phyloP scores from a whole-genome alignment of 441 rosid species.

The Sinapis alba region DNA sequence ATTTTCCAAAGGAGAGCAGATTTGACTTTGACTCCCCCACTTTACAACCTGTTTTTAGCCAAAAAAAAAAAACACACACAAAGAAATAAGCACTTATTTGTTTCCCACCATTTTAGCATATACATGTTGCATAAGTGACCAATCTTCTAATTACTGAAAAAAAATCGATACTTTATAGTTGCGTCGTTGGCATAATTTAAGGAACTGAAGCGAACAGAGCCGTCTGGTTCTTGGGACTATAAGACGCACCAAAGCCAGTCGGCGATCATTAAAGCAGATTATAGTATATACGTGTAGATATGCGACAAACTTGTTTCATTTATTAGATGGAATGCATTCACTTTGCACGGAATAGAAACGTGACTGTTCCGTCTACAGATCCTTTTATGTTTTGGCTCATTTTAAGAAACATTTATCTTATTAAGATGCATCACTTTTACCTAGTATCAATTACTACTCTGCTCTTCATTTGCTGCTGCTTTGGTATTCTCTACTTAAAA shows the following conservation, averaged over 20 bases:
- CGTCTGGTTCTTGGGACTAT: slow-evolving; percentile 36
- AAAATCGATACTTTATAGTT: background rate
- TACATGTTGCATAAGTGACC: background rate
- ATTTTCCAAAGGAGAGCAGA: slow-evolving; percentile 13
- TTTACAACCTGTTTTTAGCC: slow-evolving; percentile 31
- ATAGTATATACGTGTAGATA: background rate
- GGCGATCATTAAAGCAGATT: slow-evolving; percentile 6
- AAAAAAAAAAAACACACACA: too few relatives aligned
- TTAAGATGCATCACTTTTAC: background rate
- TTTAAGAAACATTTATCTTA: background rate
- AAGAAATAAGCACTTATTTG: background rate
- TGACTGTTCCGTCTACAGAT: slow-evolving; percentile 9
- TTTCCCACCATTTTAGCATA: background rate
- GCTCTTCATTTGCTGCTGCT: background rate
- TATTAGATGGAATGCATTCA: slow-evolving; percentile 19
- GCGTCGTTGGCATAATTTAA: slow-evolving; percentile 14
- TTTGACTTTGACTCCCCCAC: slow-evolving; percentile 35
- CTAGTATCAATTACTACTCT: background rate
- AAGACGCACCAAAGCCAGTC: slow-evolving; percentile 17
- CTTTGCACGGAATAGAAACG: background rate
- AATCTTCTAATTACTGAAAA: background rate
- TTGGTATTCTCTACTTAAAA: background rate
- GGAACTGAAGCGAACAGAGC: slow-evolving; percentile 14
- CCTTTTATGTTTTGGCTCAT: slow-evolving; percentile 4
- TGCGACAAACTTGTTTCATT: background rate